Conservation (phyloP, 257 asterid species). For the Mentha longifolia region DNA sequence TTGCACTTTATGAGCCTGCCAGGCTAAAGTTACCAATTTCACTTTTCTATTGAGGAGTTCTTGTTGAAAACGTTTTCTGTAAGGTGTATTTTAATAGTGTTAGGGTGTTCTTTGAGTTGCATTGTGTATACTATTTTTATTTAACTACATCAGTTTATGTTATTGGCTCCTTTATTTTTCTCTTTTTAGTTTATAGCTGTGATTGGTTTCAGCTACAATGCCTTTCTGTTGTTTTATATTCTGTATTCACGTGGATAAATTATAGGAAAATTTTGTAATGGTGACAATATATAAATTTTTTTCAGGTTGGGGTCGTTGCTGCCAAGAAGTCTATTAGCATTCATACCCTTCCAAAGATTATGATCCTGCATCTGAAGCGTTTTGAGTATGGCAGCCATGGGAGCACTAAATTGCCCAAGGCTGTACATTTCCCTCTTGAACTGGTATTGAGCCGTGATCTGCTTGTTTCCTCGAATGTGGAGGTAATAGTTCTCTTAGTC, state of each 20-base stretch:
- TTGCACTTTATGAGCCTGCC: neutral
- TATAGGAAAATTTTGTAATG: slow-evolving; percentile 15
- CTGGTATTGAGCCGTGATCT: slow-evolving; percentile 75
- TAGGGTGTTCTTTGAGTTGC: slow-evolving; percentile 4
- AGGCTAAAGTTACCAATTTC: slow-evolving; percentile 4
- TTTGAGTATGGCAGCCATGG: slow-evolving; percentile 74
- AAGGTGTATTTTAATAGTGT: neutral
- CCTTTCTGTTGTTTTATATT: slow-evolving; percentile 2
- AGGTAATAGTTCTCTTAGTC: slow-evolving; percentile 51
- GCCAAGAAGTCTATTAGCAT: slow-evolving; percentile 78
- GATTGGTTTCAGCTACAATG: slow-evolving; percentile 15
- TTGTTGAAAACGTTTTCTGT: slow-evolving; percentile 14
- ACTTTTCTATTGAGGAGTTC: slow-evolving; percentile 2
- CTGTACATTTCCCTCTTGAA: slow-evolving; percentile 76
- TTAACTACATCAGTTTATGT: neutral
- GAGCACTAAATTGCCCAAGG: slow-evolving; percentile 85
- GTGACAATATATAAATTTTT: slow-evolving; percentile 25
- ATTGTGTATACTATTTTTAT: neutral
- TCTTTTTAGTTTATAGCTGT: neutral
- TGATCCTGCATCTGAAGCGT: slow-evolving; percentile 90
- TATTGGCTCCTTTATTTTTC: neutral
- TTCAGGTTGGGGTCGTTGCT: slow-evolving; percentile 71
- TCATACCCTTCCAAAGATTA: slow-evolving; percentile 76
- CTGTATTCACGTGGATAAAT: neutral
- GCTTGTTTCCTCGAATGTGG: slow-evolving; percentile 64